Evolutionary conservation across 192 early-diverging fungal species (phyloP), one percentile per base, ranked within the genome.

Genomic region (Podila verticillata): DNA sequence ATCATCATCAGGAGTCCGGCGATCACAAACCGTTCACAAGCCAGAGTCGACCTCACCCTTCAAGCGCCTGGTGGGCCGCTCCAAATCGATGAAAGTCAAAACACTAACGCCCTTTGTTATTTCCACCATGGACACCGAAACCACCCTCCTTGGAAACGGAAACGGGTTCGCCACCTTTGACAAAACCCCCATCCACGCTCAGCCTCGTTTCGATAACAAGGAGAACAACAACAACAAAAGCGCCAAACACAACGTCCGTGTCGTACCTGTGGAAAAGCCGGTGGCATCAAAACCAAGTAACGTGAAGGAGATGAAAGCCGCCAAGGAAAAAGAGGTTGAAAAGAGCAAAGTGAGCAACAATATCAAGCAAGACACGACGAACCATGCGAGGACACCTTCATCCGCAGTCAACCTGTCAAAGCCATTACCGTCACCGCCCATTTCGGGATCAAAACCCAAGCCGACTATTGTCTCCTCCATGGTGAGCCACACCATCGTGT

Each of bases 31-130:
- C 54, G 39, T 63, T 57, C 70, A 65, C n/a, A 54, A 54, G 10
- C 57, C 54, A 5, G 59, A 72, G n/a, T 48, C 69, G 6, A 63
- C 32, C 9, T 48, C 69, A 6, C 75, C 75, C n/a, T 72, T 80
- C 36, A 58, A 57, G 54, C 77, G 69, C 56, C 66, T 80, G 10
- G 70, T 80, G 8, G 70, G 62, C 36, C 69, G 77, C 8, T 80
- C 77, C 34, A 80, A 80, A 61, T 80, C 77, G 7, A 63, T 79
- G 63, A 79, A 58, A 30, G 63, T 72, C 26, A 80, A 80, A 26
- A 68, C 63, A 5, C 34, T 49, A 4, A 60, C 24, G 4, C 61
- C 70, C 20, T 51, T 68, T 30, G 32, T 59, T 39, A n/a, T 49
- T 29, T 56, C 51, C 28, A 6, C 32, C 15, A 28, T 31, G 32